Evolutionary conservation across 257 asterid genomes (phyloP).

Genomic region (Ehretia macrophylla): DNA sequence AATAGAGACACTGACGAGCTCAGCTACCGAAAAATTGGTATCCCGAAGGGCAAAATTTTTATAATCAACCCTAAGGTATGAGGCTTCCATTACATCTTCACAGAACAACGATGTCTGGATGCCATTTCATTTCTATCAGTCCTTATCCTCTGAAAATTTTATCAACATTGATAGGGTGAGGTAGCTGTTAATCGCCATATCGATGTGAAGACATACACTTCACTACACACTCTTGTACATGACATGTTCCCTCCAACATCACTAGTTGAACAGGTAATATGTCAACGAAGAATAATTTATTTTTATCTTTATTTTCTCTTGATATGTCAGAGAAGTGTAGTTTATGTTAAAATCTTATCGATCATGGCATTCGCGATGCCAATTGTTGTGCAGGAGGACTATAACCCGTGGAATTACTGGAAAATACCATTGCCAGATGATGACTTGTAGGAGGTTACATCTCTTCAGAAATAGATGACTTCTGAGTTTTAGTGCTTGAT

Average conservation of each 20-base stretch:
- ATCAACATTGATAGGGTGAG: constrained; percentile 62
- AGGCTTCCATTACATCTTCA: neutral
- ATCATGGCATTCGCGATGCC: neutral
- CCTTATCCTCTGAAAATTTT: neutral
- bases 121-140: neutral
- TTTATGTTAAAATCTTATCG: neutral
- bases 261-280: constrained; percentile 77
- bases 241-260: constrained; percentile 99
- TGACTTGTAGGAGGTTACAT: constrained; percentile 28
- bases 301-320: neutral
- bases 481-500: too few species aligned
- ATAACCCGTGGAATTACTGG: constrained; percentile 92
- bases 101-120: neutral
- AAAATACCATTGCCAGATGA: constrained; percentile 71
- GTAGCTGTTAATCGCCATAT: constrained; percentile 88
- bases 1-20: constrained; percentile 98
- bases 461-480: too few species aligned
- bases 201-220: constrained; percentile 90
- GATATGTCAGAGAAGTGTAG: too few species aligned
- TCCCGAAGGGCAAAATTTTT: constrained; percentile 95
- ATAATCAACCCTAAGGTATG: constrained; percentile 94
- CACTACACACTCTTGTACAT: constrained; percentile 82
- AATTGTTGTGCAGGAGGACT: constrained; percentile 59
- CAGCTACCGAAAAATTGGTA: constrained; percentile 94
- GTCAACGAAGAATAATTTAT: too few species aligned